Conservation (phyloP, 2,329 filamentous ascomycete species). For the Neofusicoccum ribis region DNA sequence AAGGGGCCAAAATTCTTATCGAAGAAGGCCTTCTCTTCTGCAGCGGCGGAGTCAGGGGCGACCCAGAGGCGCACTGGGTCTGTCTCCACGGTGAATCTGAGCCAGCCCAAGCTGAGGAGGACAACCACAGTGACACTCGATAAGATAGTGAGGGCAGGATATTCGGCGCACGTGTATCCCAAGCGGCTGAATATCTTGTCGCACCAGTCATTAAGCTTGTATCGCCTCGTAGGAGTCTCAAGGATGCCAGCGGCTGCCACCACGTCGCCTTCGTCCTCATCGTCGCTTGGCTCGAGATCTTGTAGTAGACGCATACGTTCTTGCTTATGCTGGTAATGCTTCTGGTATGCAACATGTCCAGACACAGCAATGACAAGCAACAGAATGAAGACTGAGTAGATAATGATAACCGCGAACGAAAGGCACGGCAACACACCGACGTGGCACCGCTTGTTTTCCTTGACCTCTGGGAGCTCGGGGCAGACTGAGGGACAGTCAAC, state of each 20-base stretch:
- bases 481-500: constrained; percentile 89
- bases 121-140: constrained; percentile 73
- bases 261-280: constrained; percentile 89
- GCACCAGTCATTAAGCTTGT: constrained; percentile 79
- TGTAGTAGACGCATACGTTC: constrained; percentile 86
- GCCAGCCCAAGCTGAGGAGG: constrained; percentile 82
- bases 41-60: constrained; percentile 87
- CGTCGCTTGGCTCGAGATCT: constrained; percentile 79
- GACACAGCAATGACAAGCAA: constrained; percentile 66
- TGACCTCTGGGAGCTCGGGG: constrained; percentile 75
- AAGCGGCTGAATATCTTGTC: constrained; percentile 78
- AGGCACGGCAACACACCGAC: constrained; percentile 89
- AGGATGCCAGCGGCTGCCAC: constrained; percentile 74
- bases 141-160: constrained; percentile 79
- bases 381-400: constrained; percentile 75
- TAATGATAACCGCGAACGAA: constrained; percentile 86
- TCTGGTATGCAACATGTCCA: constrained; percentile 74
- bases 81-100: constrained; percentile 83
- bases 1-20: constrained; percentile 93
- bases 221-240: constrained; percentile 75
- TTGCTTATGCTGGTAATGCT: constrained; percentile 71
- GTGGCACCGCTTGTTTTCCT: constrained; percentile 68
- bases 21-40: constrained; percentile 91
- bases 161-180: constrained; percentile 77
- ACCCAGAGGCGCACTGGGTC: constrained; percentile 95